Evolutionary conservation across 2,329 filamentous ascomycete genomes (phyloP).

Genomic region (Aspergillus thermomutatus): DNA sequence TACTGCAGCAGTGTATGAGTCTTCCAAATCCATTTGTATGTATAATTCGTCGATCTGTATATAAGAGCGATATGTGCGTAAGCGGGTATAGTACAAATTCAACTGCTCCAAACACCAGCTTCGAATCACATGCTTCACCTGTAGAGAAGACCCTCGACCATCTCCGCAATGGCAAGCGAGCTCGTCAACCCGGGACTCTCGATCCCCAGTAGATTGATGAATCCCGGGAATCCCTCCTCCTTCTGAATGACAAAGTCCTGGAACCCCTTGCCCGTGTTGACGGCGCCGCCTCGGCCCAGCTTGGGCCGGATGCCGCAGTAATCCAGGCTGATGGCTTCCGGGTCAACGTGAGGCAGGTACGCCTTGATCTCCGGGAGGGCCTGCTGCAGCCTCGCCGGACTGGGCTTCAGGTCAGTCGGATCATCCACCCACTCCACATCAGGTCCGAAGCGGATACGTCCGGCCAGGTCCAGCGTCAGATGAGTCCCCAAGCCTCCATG

Average conservation of each 20-base stretch:
- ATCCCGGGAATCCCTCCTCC: constrained; percentile 75
- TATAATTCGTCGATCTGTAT: not conserved
- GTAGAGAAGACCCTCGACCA: constrained; percentile 61
- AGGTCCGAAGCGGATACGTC: constrained; percentile 84
- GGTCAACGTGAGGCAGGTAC: constrained; percentile 75
- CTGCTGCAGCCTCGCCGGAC: constrained; percentile 57
- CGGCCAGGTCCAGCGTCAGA: constrained; percentile 82
- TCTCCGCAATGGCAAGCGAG: constrained; percentile 77
- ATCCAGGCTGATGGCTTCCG: constrained; percentile 65
- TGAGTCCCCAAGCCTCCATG: constrained; percentile 90
- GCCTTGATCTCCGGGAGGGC: constrained; percentile 72
- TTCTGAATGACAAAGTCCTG: constrained; percentile 77
- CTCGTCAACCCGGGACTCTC: constrained; percentile 92
- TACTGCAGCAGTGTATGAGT: not conserved
- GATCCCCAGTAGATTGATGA: constrained; percentile 87
- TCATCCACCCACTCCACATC: constrained; percentile 89
- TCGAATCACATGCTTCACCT: constrained; percentile 5
- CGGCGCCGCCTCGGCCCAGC: constrained; percentile 60
- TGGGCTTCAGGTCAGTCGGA: constrained; percentile 68
- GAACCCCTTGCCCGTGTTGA: constrained; percentile 59
- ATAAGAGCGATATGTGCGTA: not conserved
- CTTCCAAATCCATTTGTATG: too few species aligned
- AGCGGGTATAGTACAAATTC: not conserved
- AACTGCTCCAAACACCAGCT: not conserved
- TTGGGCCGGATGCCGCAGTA: constrained; percentile 94